Evolutionary conservation across 805 yeast species (phyloP), one percentile per base, ranked within the genome.

Genomic region (Zygotorulaspora danielsina): DNA sequence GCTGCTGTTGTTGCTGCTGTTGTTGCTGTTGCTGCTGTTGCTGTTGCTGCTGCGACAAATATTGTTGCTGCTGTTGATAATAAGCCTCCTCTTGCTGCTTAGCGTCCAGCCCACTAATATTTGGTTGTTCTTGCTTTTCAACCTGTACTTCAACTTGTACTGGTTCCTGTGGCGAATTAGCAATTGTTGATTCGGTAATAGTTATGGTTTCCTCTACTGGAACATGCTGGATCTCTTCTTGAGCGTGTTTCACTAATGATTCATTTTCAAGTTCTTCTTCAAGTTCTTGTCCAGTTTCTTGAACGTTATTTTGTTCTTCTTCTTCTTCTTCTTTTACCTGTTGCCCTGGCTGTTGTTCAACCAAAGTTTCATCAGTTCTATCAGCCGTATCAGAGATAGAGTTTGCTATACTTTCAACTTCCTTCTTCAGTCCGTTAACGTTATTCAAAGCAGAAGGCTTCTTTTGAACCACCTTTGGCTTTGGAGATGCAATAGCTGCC

Each of bases 401-500:
- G 21, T 37, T 32, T 30, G 48, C 31, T 13, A 51, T 41, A 26
- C 46, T 53, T 51, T 67, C 41, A 20, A 57, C 60, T 62, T 41
- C 73, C 50, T 52, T 64, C 69, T 59, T 71, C 44, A 61, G 42
- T 16, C 45, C 51, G 24, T 48, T 51, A 5, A 60, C 54, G 31
- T 59, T 49, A 11, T 55, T 53, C 27, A 60, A 42, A 13, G 63
- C 55, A 25, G 57, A 43, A 16, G 59, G 63, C 45, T 47, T 61
- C 54, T 53, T 53, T 24, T 61, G 57, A 21, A 59, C 61, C 30
- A 54, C 46, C 38, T 55, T 61, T 25, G 67, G 61, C 54, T 72
- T 70, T 32, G 86, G 80, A 40, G 76, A 65, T 37, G 81, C 80
- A 51, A 81, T 76, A 12, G 88, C 75, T 20, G 87, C 86, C 84